Base-by-base conservation (phyloP, 495 filamentous ascomycete species). In the Echria macrotheca region DNA sequence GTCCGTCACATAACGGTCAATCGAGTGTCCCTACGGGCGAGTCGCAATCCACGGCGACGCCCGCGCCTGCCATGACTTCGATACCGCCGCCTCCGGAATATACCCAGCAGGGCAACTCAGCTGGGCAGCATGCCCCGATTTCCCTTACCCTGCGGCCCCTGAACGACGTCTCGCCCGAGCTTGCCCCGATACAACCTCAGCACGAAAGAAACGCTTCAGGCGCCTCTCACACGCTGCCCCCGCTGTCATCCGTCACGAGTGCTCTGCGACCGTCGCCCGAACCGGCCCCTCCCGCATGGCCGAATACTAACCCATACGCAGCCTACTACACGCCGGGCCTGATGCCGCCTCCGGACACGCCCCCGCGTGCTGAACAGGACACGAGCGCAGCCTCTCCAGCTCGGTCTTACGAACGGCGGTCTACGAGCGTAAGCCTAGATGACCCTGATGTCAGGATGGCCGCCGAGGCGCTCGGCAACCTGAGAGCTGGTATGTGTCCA, bases 401-500 rank as follows among this genome's bases (percentile, higher is more conserved):
- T 55, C 58, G 62, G 40, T 55, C 61, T 37, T 55, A 67, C 47
- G 57, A 68, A 44, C 58, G 60, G 11, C 60, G 68, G 43, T 69
- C 72, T 6, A 69, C 64, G 22, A 82, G 80, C 53, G 74, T 83
- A 17, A 88, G 82, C 38, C 80, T 91, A 55, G 89, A 96, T 57
- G 89, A 96, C 61, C 81, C 87, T 11, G 85, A 94, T 52, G 81
- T 86, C 24, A 74, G 83, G 23, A 72, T 84, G 59, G 91, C 89
- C 22, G 90, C 89, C 24, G 89, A 95, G 69, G 89, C 91, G 10
- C 67, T 96, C 17, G 85, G 86, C 28, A 86, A 88, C 47, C 75
- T 96, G 44, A 81, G 87, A 65, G 82, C 87, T 59, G 87, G 90
- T 95, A 63, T 66, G 75, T n/a, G n/a, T n/a, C n/a, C n/a, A n/a